Conservation (phyloP, 1,139 yeast genomes). For the Cylindricascospora bacillispora region DNA sequence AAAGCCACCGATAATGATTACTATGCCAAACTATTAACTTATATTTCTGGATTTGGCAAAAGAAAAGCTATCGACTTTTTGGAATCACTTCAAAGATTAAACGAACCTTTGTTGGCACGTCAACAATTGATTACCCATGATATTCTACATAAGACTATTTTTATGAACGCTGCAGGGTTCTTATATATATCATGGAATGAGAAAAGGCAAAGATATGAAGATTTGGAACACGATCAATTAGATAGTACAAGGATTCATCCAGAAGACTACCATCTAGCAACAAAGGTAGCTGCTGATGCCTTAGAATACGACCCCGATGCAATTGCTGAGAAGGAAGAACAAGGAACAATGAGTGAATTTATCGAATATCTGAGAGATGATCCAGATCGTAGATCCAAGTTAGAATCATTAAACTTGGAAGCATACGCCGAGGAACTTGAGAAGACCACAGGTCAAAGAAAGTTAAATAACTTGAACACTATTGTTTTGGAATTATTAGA, state of each 20-base stretch:
- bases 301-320: constrained; percentile 93
- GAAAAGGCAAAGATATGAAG: constrained; percentile 35
- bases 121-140: constrained; percentile 68
- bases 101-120: constrained; percentile 55
- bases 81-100: constrained; percentile 54
- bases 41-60: constrained; percentile 85
- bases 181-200: constrained; percentile 59
- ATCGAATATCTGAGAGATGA: constrained; percentile 71
- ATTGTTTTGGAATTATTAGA: constrained; percentile 81
- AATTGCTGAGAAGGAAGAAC: constrained; percentile 57
- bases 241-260: constrained; percentile 97
- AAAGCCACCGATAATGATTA: constrained; percentile 66
- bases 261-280: constrained; percentile 89
- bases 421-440: constrained; percentile 92
- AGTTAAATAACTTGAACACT: constrained; percentile 32
- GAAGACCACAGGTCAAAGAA: constrained; percentile 33
- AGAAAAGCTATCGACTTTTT: constrained; percentile 84
- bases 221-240: constrained; percentile 58
- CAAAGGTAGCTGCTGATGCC: constrained; percentile 97
- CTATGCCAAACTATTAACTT: constrained; percentile 58
- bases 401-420: constrained; percentile 78
- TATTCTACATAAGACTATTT: constrained; percentile 66
- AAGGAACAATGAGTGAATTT: constrained; percentile 60
- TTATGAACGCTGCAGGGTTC: constrained; percentile 87
- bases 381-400: constrained; percentile 41